Conservation (phyloP, 2,329 filamentous ascomycete species). For the Pseudogymnoascus verrucosus region DNA sequence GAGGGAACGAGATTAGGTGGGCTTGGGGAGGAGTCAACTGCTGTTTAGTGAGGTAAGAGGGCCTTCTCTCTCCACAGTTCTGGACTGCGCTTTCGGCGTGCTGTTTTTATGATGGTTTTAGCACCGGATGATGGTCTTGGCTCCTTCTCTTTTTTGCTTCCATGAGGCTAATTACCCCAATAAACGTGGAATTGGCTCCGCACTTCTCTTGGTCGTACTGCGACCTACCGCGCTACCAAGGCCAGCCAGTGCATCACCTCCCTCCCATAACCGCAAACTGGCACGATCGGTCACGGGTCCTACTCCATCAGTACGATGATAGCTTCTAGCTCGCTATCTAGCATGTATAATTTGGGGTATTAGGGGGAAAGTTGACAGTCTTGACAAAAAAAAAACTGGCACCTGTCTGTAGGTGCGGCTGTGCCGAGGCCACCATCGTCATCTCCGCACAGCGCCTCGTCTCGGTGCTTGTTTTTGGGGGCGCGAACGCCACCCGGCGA, state of each 20-base stretch:
- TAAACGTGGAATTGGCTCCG: slow-evolving; percentile 1
- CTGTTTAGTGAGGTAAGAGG: background rate
- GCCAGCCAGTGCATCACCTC: background rate
- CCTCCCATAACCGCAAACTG: background rate
- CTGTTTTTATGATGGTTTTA: background rate
- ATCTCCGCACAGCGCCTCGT: background rate
- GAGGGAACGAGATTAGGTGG: background rate
- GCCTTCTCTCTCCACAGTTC: background rate
- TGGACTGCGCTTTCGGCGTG: background rate
- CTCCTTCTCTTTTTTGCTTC: background rate
- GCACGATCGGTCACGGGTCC: background rate
- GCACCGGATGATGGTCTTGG: background rate
- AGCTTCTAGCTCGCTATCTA: background rate
- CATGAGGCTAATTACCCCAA: background rate
- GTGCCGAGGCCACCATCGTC: background rate
- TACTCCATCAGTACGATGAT: background rate
- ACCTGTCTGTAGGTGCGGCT: background rate
- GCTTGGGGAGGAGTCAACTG: background rate
- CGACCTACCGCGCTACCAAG: background rate
- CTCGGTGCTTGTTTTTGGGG: background rate
- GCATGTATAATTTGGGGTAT: background rate
- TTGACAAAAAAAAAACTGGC: background rate
- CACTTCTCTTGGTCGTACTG: background rate
- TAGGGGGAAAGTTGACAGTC: background rate
- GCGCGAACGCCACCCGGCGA: background rate